Conservation (phyloP, 1,284 basidiomycete genomes). For the Melampsora larici-populina region DNA sequence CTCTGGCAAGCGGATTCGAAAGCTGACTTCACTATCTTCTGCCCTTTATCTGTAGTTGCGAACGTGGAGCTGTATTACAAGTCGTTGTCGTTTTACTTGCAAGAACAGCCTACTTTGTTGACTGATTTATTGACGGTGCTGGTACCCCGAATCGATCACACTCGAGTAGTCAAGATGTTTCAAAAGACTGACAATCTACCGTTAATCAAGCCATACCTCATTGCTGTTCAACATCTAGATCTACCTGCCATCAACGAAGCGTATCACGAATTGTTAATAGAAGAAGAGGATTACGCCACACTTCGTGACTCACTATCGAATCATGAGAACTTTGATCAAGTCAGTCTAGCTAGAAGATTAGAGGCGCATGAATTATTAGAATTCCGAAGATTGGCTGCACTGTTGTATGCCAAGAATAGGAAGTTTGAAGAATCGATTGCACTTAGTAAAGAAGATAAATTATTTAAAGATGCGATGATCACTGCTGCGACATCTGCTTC, state of each 20-base stretch:
- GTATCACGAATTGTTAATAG: conserved; percentile 92
- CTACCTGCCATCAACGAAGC: conserved; percentile 96
- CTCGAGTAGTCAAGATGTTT: conserved; percentile 93
- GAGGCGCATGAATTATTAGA: conserved; percentile 90
- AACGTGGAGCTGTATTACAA: conserved; percentile 68
- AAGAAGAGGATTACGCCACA: conserved; percentile 98
- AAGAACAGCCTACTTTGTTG: conserved; percentile 86
- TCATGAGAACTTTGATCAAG: conserved; percentile 96
- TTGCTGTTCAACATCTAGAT: conserved; percentile 86
- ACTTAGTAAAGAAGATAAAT: conserved; percentile 88
- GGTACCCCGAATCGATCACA: conserved; percentile 88
- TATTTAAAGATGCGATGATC: conserved; percentile 93
- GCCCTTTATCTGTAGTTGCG: conserved; percentile 63
- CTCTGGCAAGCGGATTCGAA: background rate
- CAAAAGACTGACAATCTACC: conserved; percentile 79
- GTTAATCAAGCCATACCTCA: conserved; percentile 89
- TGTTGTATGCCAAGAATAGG: conserved; percentile 89
- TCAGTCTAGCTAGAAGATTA: conserved; percentile 76
- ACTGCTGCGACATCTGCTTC: conserved; percentile 79
- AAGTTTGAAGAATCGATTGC: conserved; percentile 93
- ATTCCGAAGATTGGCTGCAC: conserved; percentile 88
- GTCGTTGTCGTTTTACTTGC: conserved; percentile 78
- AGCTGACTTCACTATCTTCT: background rate
- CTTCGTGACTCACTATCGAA: conserved; percentile 93
- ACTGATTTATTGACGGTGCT: conserved; percentile 90